Conservation (phyloP, 352 stramenopile species). For the Pelagophyceae sp. region DNA sequence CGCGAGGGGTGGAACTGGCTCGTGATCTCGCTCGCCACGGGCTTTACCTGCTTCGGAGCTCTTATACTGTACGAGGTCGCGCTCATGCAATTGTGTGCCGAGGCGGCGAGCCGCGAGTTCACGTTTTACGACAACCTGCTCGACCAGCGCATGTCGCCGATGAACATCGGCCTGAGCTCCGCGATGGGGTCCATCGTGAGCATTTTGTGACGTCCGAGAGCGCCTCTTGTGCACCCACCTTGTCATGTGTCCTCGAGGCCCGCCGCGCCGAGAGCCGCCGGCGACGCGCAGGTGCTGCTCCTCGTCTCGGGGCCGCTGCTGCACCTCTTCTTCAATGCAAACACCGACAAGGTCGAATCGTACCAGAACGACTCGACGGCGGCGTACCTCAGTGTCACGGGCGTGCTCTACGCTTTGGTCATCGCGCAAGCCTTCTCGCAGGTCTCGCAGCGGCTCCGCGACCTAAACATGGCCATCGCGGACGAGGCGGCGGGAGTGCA, state of each 20-base stretch:
- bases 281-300: too few species aligned
- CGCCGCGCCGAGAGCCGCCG: too few species aligned
- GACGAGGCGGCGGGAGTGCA: background rate
- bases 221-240: too few species aligned
- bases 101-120: too few species aligned
- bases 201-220: background rate
- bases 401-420: background rate
- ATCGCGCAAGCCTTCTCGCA: background rate
- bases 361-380: constrained; percentile 2
- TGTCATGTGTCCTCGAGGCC: too few species aligned
- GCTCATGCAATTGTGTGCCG: too few species aligned
- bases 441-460: background rate
- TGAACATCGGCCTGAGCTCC: background rate
- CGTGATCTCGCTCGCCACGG: too few species aligned
- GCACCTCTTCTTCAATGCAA: background rate
- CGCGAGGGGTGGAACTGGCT: too few species aligned
- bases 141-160: too few species aligned
- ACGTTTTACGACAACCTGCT: too few species aligned
- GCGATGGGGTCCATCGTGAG: background rate
- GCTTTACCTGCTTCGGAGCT: too few species aligned
- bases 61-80: too few species aligned
- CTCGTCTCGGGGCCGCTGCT: background rate
- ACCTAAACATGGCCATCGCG: background rate
- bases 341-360: background rate
- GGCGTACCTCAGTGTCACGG: background rate